Evolutionary conservation across 192 early-diverging fungal species (phyloP).

Genomic region (Mortierella alpina): DNA sequence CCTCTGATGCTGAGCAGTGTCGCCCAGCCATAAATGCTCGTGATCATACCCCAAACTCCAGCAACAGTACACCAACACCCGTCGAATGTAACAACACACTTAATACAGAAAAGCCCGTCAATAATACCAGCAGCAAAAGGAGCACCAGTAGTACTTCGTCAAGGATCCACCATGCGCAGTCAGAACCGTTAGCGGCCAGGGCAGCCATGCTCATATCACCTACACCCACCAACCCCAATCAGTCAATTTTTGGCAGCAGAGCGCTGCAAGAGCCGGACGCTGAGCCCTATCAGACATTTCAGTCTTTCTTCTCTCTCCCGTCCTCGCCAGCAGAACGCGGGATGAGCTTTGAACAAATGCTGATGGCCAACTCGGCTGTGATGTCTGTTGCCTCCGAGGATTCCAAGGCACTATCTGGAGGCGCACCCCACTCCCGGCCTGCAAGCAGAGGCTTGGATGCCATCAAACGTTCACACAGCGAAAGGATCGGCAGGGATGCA

Average conservation of each 20-base stretch:
- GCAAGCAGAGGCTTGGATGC: not conserved
- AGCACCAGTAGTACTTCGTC: too few species aligned
- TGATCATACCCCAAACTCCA: too few species aligned
- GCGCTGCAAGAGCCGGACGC: conserved; percentile 5
- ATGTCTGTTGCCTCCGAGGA: not conserved
- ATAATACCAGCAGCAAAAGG: too few species aligned
- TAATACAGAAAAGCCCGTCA: too few species aligned
- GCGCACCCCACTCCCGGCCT: not conserved
- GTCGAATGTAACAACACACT: too few species aligned
- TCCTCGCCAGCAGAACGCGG: conserved; percentile 13
- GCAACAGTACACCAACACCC: too few species aligned
- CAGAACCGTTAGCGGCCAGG: too few species aligned
- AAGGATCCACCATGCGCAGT: too few species aligned
- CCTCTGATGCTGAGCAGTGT: too few species aligned
- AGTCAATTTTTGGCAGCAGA: not conserved
- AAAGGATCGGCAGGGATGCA: not conserved
- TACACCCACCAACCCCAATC: not conserved
- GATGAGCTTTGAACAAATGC: conserved; percentile 23
- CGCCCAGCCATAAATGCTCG: too few species aligned
- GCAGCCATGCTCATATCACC: too few species aligned
- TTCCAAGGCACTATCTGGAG: not conserved
- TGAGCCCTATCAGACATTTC: conserved; percentile 11
- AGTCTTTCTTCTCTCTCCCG: conserved; percentile 24
- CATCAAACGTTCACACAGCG: not conserved
- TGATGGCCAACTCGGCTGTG: conserved; percentile 7